A percentile compares a stretch with the other conserved stretches of the same genome.
phyloP scores from a whole-genome alignment of 2,329 filamentous ascomycete genomes.

The Botryotinia calthae region DNA sequence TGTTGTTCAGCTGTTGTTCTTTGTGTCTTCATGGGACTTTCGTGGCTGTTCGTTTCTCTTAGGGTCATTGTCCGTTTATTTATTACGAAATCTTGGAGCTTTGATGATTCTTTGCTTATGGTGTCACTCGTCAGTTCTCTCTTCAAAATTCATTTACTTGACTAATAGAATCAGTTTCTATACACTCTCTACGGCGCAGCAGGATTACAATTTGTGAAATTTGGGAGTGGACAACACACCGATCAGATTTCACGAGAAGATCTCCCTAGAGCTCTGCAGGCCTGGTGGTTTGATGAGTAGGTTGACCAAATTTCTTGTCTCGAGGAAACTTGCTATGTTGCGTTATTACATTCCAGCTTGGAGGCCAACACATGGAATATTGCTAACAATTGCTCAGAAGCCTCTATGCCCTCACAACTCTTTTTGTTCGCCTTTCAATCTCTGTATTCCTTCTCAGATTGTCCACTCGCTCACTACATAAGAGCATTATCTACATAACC shows the following conservation, averaged over 20 bases:
- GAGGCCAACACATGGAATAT: background rate
- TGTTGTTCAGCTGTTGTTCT: conserved; percentile 24
- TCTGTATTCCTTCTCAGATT: conserved; percentile 54
- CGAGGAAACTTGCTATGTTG: background rate
- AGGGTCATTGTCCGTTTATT: conserved; percentile 31
- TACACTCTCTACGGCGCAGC: conserved; percentile 27
- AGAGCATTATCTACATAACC: conserved; percentile 46
- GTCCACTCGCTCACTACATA: conserved; percentile 46
- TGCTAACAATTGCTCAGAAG: background rate
- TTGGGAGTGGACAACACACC: conserved; percentile 29
- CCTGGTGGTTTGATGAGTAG: conserved; percentile 50
- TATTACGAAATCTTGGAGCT: conserved; percentile 30
- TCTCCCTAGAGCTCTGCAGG: conserved; percentile 27
- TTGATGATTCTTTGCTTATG: conserved; percentile 31
- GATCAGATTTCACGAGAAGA: conserved; percentile 23
- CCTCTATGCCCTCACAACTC: conserved; percentile 21
- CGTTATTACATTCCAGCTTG: background rate
- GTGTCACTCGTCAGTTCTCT: conserved; percentile 27
- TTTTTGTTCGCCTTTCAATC: conserved; percentile 45
- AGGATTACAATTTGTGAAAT: conserved; percentile 25
- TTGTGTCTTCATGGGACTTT: conserved; percentile 27
- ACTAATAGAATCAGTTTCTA: conserved; percentile 23
- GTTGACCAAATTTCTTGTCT: conserved; percentile 41
- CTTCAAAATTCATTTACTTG: background rate
- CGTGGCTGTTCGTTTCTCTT: conserved; percentile 31